A percentile compares a stretch with the other conserved stretches of the same genome.
Conservation (phyloP, 768 basidiomycete genomes). For the Lentinula raphanica region DNA sequence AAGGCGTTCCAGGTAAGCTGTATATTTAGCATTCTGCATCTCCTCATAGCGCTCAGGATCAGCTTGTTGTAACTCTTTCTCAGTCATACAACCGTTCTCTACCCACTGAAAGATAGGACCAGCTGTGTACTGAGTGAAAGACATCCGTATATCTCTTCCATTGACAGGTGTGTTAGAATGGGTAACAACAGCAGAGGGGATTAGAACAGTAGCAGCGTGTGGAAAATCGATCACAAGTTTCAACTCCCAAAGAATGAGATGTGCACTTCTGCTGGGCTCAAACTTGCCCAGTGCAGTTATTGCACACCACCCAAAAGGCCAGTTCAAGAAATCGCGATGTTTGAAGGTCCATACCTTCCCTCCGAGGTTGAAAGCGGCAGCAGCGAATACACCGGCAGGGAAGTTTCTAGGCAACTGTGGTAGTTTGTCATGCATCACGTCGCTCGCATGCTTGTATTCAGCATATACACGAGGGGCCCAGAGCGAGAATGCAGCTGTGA, state of each 20-base stretch:
- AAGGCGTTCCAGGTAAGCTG: neutral
- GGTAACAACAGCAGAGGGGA: too few relatives aligned
- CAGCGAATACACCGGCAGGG: too few relatives aligned
- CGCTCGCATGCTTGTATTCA: too few relatives aligned
- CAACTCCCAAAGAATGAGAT: too few relatives aligned
- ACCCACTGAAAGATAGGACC: slow-evolving; percentile 10
- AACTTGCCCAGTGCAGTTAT: slow-evolving; percentile 14
- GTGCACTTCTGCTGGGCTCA: slow-evolving; percentile 4
- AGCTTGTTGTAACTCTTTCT: neutral
- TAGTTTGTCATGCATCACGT: too few relatives aligned
- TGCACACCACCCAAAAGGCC: slow-evolving; percentile 16
- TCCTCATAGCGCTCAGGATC: neutral
- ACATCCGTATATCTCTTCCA: too few relatives aligned
- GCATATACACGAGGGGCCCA: too few relatives aligned
- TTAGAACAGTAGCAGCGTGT: too few relatives aligned
- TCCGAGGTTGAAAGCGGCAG: slow-evolving; percentile 22
- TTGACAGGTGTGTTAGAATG: too few relatives aligned
- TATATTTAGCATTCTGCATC: neutral
- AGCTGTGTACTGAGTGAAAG: slow-evolving; percentile 15
- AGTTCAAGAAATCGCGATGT: slow-evolving; percentile 18
- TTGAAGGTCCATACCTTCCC: neutral
- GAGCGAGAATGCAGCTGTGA: too few relatives aligned
- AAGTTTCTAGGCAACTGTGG: too few relatives aligned
- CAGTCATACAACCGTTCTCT: neutral
- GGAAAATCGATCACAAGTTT: too few relatives aligned